phyloP scores from a whole-genome alignment of 2,329 filamentous ascomycete species.

The Zymoseptoria pseudotritici region DNA sequence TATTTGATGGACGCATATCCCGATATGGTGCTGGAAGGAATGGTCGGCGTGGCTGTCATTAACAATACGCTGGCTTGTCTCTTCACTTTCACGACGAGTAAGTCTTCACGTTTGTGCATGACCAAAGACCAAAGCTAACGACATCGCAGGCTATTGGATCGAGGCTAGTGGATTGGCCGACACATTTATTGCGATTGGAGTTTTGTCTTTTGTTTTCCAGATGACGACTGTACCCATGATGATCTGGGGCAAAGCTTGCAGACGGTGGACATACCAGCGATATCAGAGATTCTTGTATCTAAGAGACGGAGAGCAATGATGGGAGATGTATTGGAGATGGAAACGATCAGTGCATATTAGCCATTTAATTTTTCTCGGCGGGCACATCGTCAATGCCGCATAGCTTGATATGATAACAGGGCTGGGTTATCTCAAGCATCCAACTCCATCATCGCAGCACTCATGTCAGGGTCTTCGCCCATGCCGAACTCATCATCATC shows the following conservation, averaged over 20 bases:
- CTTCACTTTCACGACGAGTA: slow-evolving; percentile 43
- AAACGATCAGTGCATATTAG: not conserved
- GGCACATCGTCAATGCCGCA: no score
- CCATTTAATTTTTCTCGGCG: not conserved
- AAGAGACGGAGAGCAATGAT: slow-evolving; percentile 19
- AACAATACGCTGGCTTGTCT: slow-evolving; percentile 50
- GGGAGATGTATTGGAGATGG: not conserved
- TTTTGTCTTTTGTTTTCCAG: slow-evolving; percentile 46
- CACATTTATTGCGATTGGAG: slow-evolving; percentile 47
- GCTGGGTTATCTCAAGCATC: slow-evolving; percentile 8
- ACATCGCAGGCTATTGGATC: slow-evolving; percentile 35
- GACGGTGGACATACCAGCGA: slow-evolving; percentile 39
- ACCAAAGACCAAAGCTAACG: not conserved
- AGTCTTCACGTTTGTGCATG: not conserved
- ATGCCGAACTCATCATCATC: slow-evolving; percentile 23
- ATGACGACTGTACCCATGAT: slow-evolving; percentile 49
- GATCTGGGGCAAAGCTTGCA: slow-evolving; percentile 44
- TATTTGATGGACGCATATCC: slow-evolving; percentile 51
- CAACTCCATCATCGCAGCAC: slow-evolving; percentile 32
- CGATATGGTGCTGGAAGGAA: slow-evolving; percentile 51
- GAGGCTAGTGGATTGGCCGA: slow-evolving; percentile 39
- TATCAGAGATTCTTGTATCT: slow-evolving; percentile 21
- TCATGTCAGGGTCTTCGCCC: slow-evolving; percentile 30
- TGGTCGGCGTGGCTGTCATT: slow-evolving; percentile 52
- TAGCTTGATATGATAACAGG: not conserved